Percentiles rank a stretch among this genome's conserved stretches.
Conservation (phyloP, 805 yeast species). For the Lipomyces starkeyi region DNA sequence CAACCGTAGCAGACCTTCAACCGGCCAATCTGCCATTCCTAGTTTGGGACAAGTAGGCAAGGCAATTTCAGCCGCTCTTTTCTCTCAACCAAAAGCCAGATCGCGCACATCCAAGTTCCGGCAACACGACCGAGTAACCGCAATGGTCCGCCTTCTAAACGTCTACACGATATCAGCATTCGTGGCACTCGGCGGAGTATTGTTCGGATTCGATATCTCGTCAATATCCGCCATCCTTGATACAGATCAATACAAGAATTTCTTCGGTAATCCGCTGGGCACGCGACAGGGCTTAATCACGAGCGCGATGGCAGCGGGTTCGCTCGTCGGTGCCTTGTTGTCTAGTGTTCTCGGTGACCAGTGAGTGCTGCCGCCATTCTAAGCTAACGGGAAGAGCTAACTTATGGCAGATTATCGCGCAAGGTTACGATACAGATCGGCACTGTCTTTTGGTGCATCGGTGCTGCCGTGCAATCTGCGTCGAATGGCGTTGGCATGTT, state of each 20-base stretch:
- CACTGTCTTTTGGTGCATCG: constrained; percentile 42
- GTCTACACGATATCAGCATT: constrained; percentile 54
- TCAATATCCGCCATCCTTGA: constrained; percentile 65
- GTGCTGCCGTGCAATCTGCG: constrained; percentile 58
- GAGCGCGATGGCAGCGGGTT: constrained; percentile 4
- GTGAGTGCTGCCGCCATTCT: constrained; percentile 48
- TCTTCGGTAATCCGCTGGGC: constrained; percentile 57
- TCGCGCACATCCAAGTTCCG: too few relatives aligned
- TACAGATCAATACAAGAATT: constrained; percentile 51
- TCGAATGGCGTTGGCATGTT: constrained; percentile 53
- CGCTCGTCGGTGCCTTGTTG: constrained; percentile 48
- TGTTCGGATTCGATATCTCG: constrained; percentile 42
- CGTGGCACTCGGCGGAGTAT: constrained; percentile 60
- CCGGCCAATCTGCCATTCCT: too few relatives aligned
- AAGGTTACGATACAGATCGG: constrained; percentile 25
- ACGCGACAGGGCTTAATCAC: constrained; percentile 60
- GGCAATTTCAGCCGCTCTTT: too few relatives aligned
- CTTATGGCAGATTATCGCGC: constrained; percentile 13
- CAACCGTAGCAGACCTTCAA: too few relatives aligned
- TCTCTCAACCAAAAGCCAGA: too few relatives aligned
- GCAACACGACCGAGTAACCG: background rate
- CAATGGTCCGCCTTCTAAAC: constrained; percentile 44
- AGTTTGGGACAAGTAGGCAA: too few relatives aligned
- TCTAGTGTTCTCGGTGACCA: constrained; percentile 47
- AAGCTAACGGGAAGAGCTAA: constrained; percentile 1